Conservation (phyloP, 352 stramenopile species). For the Globisporangium canariense region DNA sequence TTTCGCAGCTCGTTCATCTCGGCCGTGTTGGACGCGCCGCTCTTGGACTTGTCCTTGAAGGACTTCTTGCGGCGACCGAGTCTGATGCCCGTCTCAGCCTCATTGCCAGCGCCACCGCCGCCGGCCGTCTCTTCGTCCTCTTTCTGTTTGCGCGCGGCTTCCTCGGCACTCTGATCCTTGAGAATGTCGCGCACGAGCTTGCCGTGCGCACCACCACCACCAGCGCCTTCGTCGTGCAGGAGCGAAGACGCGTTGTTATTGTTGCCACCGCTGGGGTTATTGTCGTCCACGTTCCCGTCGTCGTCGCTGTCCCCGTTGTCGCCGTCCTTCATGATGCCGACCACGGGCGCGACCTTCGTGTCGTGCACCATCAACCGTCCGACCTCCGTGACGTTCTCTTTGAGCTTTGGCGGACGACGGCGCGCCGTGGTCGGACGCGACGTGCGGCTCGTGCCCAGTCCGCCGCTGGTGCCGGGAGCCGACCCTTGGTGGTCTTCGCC, state of each 20-base stretch:
- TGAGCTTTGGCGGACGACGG: conserved; percentile 83
- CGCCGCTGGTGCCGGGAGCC: conserved; percentile 46
- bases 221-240: conserved; percentile 31
- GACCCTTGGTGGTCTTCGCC: conserved; percentile 22
- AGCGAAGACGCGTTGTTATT: conserved; percentile 23
- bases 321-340: conserved; percentile 81
- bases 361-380: conserved; percentile 66
- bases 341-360: conserved; percentile 72
- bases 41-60: conserved; percentile 80
- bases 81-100: conserved; percentile 72
- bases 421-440: conserved; percentile 82
- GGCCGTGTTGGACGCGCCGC: conserved; percentile 50
- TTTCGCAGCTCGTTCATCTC: conserved; percentile 78
- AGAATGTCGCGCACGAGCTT: conserved; percentile 83
- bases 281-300: conserved; percentile 33
- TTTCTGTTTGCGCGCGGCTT: conserved; percentile 58
- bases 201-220: conserved; percentile 38
- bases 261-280: conserved; percentile 10
- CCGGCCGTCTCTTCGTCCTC: conserved; percentile 62
- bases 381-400: conserved; percentile 84
- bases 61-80: conserved; percentile 72
- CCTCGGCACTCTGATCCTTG: conserved; percentile 71
- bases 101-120: conserved; percentile 23
- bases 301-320: conserved; percentile 71
- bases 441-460: conserved; percentile 57